phyloP scores from a whole-genome alignment of 1,284 basidiomycete species.

The Leccinum solheimii region DNA sequence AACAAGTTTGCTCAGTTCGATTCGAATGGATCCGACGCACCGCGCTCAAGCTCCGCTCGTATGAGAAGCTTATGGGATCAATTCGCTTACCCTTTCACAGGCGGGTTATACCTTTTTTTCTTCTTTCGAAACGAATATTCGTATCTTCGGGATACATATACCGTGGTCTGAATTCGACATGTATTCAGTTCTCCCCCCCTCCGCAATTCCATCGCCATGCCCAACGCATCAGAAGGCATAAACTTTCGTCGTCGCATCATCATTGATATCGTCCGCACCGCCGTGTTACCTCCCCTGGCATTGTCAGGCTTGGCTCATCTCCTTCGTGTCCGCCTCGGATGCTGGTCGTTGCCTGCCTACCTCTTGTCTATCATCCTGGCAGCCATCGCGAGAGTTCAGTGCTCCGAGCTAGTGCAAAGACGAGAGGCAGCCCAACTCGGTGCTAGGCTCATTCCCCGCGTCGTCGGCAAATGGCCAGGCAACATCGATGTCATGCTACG shows the following conservation, averaged over 20 bases:
- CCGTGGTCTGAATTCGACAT: conserved; percentile 9
- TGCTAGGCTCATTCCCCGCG: conserved; percentile 52
- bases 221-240: not conserved
- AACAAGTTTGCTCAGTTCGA: not conserved
- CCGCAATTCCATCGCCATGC: conserved; percentile 13
- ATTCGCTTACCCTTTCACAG: conserved; percentile 20
- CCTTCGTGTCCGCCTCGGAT: conserved; percentile 21
- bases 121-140: conserved; percentile 19
- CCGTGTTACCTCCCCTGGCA: conserved; percentile 21
- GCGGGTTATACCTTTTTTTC: conserved; percentile 7
- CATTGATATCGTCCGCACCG: conserved; percentile 20
- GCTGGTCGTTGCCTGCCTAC: conserved; percentile 39
- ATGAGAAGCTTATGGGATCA: conserved; percentile 1
- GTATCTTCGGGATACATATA: conserved; percentile 20
- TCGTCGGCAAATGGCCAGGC: conserved; percentile 71
- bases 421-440: conserved; percentile 48
- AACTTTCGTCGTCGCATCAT: conserved; percentile 32
- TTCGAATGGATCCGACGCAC: conserved; percentile 1
- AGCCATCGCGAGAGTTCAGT: conserved; percentile 38
- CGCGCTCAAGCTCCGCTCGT: conserved; percentile 15
- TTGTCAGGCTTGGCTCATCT: conserved; percentile 11
- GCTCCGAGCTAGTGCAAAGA: conserved; percentile 38
- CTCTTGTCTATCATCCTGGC: conserved; percentile 43
- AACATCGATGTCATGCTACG: conserved; percentile 66
- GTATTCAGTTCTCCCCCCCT: conserved; percentile 1